These are phyloP conservation scores for Fraxinus velutina DNA, from an alignment of 305 asterid species.

Conservation along the genomic window DNA sequence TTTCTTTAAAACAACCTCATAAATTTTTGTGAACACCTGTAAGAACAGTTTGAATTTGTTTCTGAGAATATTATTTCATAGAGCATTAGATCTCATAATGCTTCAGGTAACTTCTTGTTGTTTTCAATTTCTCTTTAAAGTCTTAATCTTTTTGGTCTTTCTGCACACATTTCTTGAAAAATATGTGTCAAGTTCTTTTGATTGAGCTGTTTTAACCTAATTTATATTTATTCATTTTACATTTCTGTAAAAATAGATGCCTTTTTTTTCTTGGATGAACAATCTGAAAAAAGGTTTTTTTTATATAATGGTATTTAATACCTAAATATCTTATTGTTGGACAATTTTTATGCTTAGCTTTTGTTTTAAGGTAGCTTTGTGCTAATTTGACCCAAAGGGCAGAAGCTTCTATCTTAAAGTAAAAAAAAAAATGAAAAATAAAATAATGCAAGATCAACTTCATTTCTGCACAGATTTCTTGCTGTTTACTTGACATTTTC, in stretches of 20 bases:
- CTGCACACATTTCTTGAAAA: not conserved
- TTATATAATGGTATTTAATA: not conserved
- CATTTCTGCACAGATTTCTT: not conserved
- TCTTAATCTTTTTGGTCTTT: not conserved
- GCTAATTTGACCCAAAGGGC: not conserved
- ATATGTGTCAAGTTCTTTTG: not conserved
- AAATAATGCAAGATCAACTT: not conserved
- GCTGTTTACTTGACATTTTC: conserved; percentile 6
- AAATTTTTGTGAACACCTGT: not conserved
- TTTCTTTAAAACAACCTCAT: conserved; percentile 1
- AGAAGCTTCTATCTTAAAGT: not conserved
- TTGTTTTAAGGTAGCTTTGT: not conserved
- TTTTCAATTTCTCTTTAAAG: not conserved
- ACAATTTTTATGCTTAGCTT: not conserved
- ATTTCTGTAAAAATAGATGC: not conserved
- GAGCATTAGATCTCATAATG: conserved; percentile 32
- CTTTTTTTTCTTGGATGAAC: not conserved
- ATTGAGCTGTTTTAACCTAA: not conserved
- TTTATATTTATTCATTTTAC: not conserved
- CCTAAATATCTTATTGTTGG: not conserved
- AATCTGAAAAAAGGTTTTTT: not conserved
- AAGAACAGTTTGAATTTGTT: conserved; percentile 9
- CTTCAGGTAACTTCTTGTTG: conserved; percentile 30
- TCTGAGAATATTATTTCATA: not conserved
- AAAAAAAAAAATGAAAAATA: not conserved